phyloP scores from a whole-genome alignment of 2,329 filamentous ascomycete genomes.

The Chrysoporthe austroafricana region DNA sequence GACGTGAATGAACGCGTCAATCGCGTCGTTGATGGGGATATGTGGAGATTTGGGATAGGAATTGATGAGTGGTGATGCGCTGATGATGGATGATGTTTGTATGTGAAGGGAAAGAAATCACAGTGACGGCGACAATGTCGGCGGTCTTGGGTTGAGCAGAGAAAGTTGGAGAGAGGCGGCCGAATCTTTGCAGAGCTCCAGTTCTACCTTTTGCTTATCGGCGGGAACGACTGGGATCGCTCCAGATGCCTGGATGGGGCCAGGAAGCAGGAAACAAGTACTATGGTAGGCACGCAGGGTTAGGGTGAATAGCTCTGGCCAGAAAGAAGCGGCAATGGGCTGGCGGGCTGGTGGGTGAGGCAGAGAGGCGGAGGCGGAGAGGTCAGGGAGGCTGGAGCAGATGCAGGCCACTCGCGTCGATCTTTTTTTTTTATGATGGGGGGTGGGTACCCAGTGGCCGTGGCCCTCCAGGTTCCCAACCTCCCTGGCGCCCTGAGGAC shows the following conservation, averaged over 20 bases:
- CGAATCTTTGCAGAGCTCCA: conserved; percentile 22
- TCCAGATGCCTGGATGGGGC: conserved; percentile 12
- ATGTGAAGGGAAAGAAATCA: conserved; percentile 11
- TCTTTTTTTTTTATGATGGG: conserved; percentile 6
- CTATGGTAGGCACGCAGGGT: background rate
- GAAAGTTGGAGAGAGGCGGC: conserved; percentile 26
- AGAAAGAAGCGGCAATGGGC: background rate
- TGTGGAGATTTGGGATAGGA: conserved; percentile 12
- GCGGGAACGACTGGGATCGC: conserved; percentile 19
- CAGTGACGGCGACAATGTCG: conserved; percentile 21
- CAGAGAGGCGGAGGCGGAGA: conserved; percentile 6
- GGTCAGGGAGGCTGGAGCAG: conserved; percentile 9
- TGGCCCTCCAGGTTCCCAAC: conserved; percentile 8
- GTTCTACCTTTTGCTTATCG: conserved; percentile 18
- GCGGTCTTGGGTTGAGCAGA: conserved; percentile 24
- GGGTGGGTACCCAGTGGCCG: conserved; percentile 7
- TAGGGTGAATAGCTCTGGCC: background rate
- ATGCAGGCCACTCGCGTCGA: conserved; percentile 7
- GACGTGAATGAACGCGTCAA: conserved; percentile 30
- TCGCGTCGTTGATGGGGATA: conserved; percentile 28
- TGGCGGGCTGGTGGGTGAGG: background rate
- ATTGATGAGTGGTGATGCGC: conserved; percentile 24
- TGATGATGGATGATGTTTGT: conserved; percentile 16
- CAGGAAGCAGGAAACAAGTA: conserved; percentile 4
- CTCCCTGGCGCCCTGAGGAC: background rate